Conservation (phyloP, 352 stramenopile genomes). For the Globisporangium emineosum region DNA sequence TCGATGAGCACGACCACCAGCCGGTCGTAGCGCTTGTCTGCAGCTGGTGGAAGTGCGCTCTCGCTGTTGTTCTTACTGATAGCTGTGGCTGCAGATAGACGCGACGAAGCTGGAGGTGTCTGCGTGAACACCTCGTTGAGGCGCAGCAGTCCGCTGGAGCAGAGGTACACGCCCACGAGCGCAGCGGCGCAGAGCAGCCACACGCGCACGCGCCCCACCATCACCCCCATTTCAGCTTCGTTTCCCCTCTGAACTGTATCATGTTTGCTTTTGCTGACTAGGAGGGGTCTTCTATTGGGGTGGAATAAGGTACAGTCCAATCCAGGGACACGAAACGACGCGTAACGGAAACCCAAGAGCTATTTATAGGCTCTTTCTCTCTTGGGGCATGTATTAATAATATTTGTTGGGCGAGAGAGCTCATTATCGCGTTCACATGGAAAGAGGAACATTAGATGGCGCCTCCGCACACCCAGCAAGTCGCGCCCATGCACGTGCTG, state of each 20-base stretch:
- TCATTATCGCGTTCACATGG: no score
- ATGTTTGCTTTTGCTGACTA: background rate
- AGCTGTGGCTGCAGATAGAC: background rate
- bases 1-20: slow-evolving; percentile 87
- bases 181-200: slow-evolving; percentile 37
- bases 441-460: no score
- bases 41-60: slow-evolving; percentile 14
- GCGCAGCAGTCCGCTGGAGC: slow-evolving; percentile 49
- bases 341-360: no score
- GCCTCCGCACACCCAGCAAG: no score
- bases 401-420: no score
- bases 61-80: background rate
- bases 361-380: no score
- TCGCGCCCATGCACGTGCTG: background rate
- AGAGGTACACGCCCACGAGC: slow-evolving; percentile 43
- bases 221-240: background rate
- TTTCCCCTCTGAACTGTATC: no score
- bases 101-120: no score
- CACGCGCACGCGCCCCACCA: background rate
- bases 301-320: background rate
- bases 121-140: slow-evolving; percentile 59
- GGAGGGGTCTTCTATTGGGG: background rate
- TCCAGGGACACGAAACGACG: background rate
- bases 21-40: slow-evolving; percentile 51
- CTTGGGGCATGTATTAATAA: no score